phyloP scores from a whole-genome alignment of 1,284 basidiomycete genomes.

The Peniophora sp. region DNA sequence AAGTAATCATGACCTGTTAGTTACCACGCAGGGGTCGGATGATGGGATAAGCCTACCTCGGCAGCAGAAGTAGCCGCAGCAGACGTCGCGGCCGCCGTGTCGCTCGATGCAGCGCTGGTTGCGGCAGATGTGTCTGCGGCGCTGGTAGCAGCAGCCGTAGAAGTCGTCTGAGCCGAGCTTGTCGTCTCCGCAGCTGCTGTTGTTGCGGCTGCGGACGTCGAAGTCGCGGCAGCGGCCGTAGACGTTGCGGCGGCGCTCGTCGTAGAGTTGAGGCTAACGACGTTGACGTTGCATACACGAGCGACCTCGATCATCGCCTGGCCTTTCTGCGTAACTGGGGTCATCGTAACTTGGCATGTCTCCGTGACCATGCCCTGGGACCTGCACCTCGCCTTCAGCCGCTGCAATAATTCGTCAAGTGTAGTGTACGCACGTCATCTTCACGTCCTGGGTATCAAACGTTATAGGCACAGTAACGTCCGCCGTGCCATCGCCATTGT shows the following conservation, averaged over 20 bases:
- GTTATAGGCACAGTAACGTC: not conserved
- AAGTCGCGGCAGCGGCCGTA: slow-evolving; percentile 7
- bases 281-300: slow-evolving; percentile 42
- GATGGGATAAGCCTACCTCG: not conserved
- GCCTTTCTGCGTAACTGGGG: slow-evolving; percentile 40
- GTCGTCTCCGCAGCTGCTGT: slow-evolving; percentile 4
- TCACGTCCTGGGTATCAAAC: not conserved
- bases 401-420: not conserved
- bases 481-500: not conserved
- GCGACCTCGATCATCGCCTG: slow-evolving; percentile 46
- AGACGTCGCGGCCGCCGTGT: slow-evolving; percentile 9
- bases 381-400: slow-evolving; percentile 13
- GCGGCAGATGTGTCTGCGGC: slow-evolving; percentile 4
- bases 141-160: slow-evolving; percentile 4
- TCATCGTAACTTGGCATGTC: slow-evolving; percentile 58
- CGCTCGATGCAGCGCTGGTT: slow-evolving; percentile 1
- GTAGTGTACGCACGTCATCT: not conserved
- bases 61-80: slow-evolving; percentile 1
- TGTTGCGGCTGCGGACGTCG: slow-evolving; percentile 5
- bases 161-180: slow-evolving; percentile 5
- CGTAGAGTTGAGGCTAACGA: slow-evolving; percentile 11
- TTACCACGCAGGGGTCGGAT: not conserved
- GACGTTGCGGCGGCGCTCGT: slow-evolving; percentile 7
- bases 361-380: slow-evolving; percentile 45
- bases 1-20: not conserved